These are phyloP conservation scores for Tolypocladium capitatum DNA, from an alignment of 2,329 filamentous ascomycete genomes.

Conservation along the genomic window DNA sequence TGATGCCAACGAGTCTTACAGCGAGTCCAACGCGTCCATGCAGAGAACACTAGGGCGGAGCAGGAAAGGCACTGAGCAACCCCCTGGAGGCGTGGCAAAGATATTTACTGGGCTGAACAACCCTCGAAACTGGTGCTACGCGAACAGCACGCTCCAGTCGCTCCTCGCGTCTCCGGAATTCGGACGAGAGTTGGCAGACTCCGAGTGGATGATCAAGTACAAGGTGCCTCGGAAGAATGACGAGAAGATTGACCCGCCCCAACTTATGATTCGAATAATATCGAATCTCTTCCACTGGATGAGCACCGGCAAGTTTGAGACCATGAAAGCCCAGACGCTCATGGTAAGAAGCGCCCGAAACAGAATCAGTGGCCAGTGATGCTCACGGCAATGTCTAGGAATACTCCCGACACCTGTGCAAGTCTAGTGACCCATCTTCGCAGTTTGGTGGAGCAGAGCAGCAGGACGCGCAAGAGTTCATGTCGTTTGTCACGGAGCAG, in stretches of 20 bases:
- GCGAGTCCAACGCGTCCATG: constrained; percentile 24
- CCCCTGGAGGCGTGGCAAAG: constrained; percentile 20
- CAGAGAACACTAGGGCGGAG: constrained; percentile 23
- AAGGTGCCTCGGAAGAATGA: constrained; percentile 54
- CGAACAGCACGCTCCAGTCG: constrained; percentile 81
- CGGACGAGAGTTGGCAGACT: constrained; percentile 47
- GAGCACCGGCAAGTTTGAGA: constrained; percentile 32
- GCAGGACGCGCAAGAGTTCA: constrained; percentile 86
- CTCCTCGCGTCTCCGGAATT: constrained; percentile 62
- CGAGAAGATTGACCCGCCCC: constrained; percentile 36
- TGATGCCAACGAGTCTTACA: constrained; percentile 20
- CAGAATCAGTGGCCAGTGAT: not conserved
- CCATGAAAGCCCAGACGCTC: constrained; percentile 41
- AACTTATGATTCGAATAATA: constrained; percentile 46
- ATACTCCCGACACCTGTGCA: constrained; percentile 33
- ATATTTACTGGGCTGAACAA: constrained; percentile 57
- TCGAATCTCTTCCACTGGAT: constrained; percentile 47
- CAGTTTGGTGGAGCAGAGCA: constrained; percentile 62
- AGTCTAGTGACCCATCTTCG: constrained; percentile 12
- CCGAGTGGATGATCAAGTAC: constrained; percentile 48
- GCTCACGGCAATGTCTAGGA: constrained; percentile 25
- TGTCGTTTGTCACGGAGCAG: constrained; percentile 67
- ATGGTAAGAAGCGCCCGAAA: constrained; percentile 31
- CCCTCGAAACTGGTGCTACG: constrained; percentile 75
- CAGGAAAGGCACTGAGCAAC: constrained; percentile 25